Evolutionary conservation across 306 rosid genomes (phyloP).

Genomic region (Gillenia trifoliata): DNA sequence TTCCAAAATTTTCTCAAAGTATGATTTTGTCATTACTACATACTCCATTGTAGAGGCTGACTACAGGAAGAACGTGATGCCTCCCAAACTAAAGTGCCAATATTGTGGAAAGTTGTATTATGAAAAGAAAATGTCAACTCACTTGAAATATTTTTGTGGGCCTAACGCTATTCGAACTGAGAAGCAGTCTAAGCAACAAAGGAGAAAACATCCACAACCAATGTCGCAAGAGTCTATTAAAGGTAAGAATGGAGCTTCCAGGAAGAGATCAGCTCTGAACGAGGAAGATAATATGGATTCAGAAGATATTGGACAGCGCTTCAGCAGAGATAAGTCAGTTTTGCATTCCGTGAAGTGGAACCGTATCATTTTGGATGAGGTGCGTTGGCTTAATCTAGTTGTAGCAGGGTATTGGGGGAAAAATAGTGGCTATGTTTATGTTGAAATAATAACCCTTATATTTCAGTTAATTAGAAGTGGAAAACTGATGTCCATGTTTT

Average conservation of each 20-base stretch:
- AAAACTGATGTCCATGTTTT: background rate
- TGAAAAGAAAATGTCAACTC: slow-evolving; percentile 29
- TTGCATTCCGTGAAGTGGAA: slow-evolving; percentile 78
- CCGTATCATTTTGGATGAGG: slow-evolving; percentile 91
- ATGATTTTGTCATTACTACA: slow-evolving; percentile 84
- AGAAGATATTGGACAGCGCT: slow-evolving; percentile 1
- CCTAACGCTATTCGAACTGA: slow-evolving; percentile 60
- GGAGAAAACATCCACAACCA: slow-evolving; percentile 32
- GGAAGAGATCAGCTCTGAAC: slow-evolving; percentile 8
- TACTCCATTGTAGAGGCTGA: slow-evolving; percentile 79
- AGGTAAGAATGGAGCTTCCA: slow-evolving; percentile 5
- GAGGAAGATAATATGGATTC: slow-evolving; percentile 24
- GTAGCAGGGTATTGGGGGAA: background rate
- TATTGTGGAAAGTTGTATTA: slow-evolving; percentile 47
- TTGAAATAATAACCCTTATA: background rate
- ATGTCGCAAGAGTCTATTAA: slow-evolving; percentile 12
- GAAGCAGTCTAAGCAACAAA: slow-evolving; percentile 78
- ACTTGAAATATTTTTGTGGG: slow-evolving; percentile 69
- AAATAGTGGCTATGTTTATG: background rate
- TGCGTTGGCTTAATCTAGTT: slow-evolving; percentile 25
- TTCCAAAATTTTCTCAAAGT: slow-evolving; percentile 38
- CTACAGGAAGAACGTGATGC: slow-evolving; percentile 76
- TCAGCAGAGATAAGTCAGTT: slow-evolving; percentile 33
- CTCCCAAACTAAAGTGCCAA: slow-evolving; percentile 67
- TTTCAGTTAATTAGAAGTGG: background rate